These are phyloP conservation scores for Saccharum officinarum DNA, from an alignment of 176 grass and related monocot genomes.

Conservation along the genomic window DNA sequence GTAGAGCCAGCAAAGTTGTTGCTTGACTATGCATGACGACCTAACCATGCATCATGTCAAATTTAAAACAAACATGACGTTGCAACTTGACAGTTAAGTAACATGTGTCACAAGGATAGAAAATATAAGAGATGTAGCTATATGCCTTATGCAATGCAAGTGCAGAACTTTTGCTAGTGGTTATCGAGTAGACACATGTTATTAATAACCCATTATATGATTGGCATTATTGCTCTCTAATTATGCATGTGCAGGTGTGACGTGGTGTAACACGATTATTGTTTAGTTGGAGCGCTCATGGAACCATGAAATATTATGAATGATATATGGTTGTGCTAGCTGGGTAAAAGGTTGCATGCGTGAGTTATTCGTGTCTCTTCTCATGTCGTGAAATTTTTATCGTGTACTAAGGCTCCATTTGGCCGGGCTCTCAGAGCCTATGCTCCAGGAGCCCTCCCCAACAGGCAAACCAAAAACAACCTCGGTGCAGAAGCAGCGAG, in stretches of 20 bases:
- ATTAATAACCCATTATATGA: not conserved
- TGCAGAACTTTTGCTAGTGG: not conserved
- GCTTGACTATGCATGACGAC: not conserved
- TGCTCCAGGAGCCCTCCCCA: no score
- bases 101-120: not conserved
- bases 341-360: not conserved
- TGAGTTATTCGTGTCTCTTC: no score
- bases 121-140: not conserved
- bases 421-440: no score
- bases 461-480: no score
- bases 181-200: not conserved
- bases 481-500: no score
- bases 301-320: not conserved
- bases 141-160: not conserved
- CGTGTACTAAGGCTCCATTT: no score
- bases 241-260: not conserved
- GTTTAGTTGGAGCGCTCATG: not conserved
- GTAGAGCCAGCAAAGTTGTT: not conserved
- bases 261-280: not conserved
- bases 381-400: no score
- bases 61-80: not conserved
- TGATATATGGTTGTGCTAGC: no score
- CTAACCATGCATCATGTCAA: not conserved
- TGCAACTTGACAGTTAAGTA: not conserved
- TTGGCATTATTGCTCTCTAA: not conserved